Percentiles rank a stretch among this genome's conserved stretches.
Evolutionary conservation across 345 rosid genomes (phyloP).

Genomic region (Citrus cavaleriei): DNA sequence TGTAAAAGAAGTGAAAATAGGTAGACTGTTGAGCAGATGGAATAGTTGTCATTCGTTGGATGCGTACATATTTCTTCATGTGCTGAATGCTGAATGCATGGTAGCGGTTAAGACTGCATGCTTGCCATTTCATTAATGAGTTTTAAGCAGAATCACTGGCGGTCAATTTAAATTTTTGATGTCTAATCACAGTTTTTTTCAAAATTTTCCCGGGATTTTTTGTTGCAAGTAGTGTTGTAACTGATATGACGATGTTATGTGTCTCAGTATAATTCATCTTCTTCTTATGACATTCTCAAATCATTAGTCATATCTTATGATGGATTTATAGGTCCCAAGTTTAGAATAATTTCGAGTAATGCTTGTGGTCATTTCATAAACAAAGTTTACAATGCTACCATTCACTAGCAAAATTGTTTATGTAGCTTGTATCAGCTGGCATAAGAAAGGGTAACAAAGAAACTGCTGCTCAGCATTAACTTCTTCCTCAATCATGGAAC

Average conservation of each 20-base stretch:
- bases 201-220: too few species aligned
- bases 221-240: neutral
- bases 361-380: neutral
- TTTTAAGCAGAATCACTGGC: neutral
- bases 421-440: neutral
- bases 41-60: neutral
- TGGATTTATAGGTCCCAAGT: neutral
- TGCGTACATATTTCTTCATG: neutral
- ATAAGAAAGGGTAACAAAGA: too few species aligned
- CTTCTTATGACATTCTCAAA: neutral
- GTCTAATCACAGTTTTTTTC: too few species aligned
- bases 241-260: neutral
- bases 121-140: neutral
- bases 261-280: neutral
- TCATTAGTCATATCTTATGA: neutral
- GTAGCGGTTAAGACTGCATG: neutral
- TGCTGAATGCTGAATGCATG: neutral
- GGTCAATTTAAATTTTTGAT: neutral
- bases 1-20: neutral
- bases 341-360: neutral
- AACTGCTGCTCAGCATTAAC: too few species aligned
- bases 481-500: neutral
- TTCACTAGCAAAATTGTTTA: neutral
- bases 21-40: neutral
- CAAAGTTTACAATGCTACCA: neutral